phyloP scores from a whole-genome alignment of 371 early-diverging fungal species.

The Vairimorpha apis region DNA sequence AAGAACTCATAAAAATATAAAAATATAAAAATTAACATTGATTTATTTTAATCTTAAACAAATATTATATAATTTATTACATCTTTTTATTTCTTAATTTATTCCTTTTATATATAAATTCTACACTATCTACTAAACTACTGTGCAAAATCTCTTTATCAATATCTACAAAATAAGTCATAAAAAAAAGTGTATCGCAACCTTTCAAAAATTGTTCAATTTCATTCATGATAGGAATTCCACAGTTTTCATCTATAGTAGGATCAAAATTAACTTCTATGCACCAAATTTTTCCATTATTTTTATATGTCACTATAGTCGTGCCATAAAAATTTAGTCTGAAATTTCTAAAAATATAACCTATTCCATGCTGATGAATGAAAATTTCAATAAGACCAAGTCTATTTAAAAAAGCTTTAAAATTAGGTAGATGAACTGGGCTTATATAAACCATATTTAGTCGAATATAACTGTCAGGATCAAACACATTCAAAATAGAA shows the following conservation, averaged over 20 bases:
- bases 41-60: no score
- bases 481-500: constrained; percentile 34
- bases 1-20: no score
- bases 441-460: constrained; percentile 54
- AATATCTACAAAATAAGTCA: constrained; percentile 44
- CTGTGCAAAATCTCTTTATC: constrained; percentile 47
- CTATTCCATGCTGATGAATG: constrained; percentile 23
- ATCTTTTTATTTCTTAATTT: constrained; percentile 14
- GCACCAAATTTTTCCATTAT: constrained; percentile 30
- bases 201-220: constrained; percentile 53
- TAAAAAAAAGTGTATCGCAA: constrained; percentile 56
- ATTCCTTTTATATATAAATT: constrained; percentile 47
- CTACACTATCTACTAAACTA: constrained; percentile 38
- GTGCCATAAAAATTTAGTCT: constrained; percentile 36
- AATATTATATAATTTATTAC: no score
- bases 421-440: constrained; percentile 41
- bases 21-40: no score
- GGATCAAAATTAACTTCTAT: constrained; percentile 58
- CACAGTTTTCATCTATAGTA: constrained; percentile 19
- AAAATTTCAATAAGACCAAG: constrained; percentile 40
- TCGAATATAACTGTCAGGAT: constrained; percentile 45
- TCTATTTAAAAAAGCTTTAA: constrained; percentile 23
- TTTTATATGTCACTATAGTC: constrained; percentile 3
- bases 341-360: constrained; percentile 38
- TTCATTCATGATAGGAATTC: constrained; percentile 32